A percentile compares a stretch with the other conserved stretches of the same genome.
phyloP scores from a whole-genome alignment of 164 flowering plant species.

The Cinnamomum chago region DNA sequence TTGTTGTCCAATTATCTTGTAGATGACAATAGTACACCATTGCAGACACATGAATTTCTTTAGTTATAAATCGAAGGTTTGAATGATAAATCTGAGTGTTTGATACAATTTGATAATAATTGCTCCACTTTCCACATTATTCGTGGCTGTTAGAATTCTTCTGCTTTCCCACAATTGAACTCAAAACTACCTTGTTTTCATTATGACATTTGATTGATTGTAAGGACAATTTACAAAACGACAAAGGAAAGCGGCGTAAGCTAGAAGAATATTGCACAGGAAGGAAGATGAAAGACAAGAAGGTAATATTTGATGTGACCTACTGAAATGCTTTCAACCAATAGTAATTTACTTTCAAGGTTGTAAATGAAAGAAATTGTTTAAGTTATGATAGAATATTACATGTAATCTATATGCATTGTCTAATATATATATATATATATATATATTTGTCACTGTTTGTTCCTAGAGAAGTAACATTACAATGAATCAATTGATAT shows the following conservation, averaged over 20 bases:
- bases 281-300: conserved; percentile 55
- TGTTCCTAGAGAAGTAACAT: no score
- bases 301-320: conserved; percentile 42
- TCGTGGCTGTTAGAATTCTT: neutral
- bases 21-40: no score
- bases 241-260: conserved; percentile 72
- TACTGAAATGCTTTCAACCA: neutral
- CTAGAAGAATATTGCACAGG: conserved; percentile 56
- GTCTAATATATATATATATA: no score
- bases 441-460: no score
- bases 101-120: neutral
- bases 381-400: neutral
- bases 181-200: neutral
- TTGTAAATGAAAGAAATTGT: neutral
- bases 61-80: neutral
- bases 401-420: neutral
- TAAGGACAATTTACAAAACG: conserved; percentile 20
- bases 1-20: no score
- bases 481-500: no score
- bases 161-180: neutral
- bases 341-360: neutral
- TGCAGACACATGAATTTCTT: no score
- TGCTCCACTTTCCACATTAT: neutral
- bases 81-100: neutral
- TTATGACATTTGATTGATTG: neutral